Evolutionary conservation across 2,329 filamentous ascomycete genomes (phyloP), one percentile per base, ranked within the genome.

Genomic region (Trichophyton benhamiae): DNA sequence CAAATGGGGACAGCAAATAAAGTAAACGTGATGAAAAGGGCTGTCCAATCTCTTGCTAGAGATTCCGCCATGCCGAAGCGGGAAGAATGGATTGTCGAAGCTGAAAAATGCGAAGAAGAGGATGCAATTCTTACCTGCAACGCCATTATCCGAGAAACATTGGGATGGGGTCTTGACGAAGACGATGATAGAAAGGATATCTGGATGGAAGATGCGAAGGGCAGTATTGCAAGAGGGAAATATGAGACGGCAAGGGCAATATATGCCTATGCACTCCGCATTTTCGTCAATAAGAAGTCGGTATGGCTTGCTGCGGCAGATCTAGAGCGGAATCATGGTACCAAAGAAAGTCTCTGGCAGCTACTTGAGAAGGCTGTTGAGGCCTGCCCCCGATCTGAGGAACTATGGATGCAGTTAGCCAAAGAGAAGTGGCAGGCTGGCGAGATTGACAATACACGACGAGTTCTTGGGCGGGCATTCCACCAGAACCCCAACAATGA

Each of bases 21-120:
- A 76, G 83, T 91, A 68, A 95, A 90, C 68, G 89, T 97, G 62
- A 96, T 99, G 89, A 92, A 94, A 72, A 88, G 90, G 77, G 94
- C 89, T 52, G 85, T 96, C 36, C 89, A 95, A 69, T 86, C 91
- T 20, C 80, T 99, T 36, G 90, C 87, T 42, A 90, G 91, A 69
- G 91, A 95, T 70, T 91, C 89, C 30, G 92, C 94, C 9, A 99
- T 99, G 95, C 83, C 94, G 44, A 95, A 95, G 74, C 87, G 95
- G 46, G 94, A 99, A 72, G 91, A 96, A 67, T 99, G 94, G 94
- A 95, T 99, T 60, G 81, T 83, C 3, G 91, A 97, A 73, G 95
- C 94, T 0, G 94, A 99, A 73, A 88, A 88, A 65, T 97, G 92
- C 70, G 94, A 99, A 74, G 87, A 89, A 62, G 94, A 97, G 72